These are phyloP conservation scores for Fusarium multiceps DNA, from an alignment of 2,329 filamentous ascomycete genomes.

Conservation along the genomic window DNA sequence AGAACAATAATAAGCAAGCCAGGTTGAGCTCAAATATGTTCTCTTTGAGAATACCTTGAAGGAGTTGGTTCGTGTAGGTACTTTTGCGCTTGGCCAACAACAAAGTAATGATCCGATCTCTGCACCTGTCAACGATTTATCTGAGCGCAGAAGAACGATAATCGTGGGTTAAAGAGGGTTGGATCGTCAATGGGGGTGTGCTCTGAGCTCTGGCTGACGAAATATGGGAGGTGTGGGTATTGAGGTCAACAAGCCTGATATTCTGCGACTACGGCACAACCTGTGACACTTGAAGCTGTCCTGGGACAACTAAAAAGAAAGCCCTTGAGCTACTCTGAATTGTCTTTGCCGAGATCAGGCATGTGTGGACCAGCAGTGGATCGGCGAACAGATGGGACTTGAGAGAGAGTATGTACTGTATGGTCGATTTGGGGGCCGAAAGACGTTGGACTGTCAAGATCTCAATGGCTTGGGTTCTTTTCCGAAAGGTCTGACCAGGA, in stretches of 20 bases:
- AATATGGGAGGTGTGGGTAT: conserved; percentile 35
- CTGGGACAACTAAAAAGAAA: conserved; percentile 11
- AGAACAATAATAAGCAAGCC: background rate
- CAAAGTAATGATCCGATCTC: background rate
- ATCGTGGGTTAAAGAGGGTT: conserved; percentile 15
- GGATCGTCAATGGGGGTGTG: conserved; percentile 24
- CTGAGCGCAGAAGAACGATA: conserved; percentile 10
- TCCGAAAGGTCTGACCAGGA: conserved; percentile 12
- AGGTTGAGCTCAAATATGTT: background rate
- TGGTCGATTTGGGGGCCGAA: conserved; percentile 28
- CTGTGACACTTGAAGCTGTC: conserved; percentile 34
- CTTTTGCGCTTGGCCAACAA: background rate
- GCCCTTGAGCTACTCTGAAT: conserved; percentile 8
- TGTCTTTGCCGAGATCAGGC: conserved; percentile 27
- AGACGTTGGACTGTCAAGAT: background rate
- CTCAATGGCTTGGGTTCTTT: background rate
- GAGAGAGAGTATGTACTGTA: conserved; percentile 6
- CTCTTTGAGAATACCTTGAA: background rate
- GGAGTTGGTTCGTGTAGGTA: background rate
- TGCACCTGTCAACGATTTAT: background rate
- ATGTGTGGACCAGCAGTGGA: conserved; percentile 40
- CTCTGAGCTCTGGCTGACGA: conserved; percentile 22
- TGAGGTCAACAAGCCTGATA: conserved; percentile 16
- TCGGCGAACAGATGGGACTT: conserved; percentile 26
- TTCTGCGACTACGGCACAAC: conserved; percentile 42